phyloP scores from a whole-genome alignment of 2,329 filamentous ascomycete genomes.

The Ophiostoma pallidulum region DNA sequence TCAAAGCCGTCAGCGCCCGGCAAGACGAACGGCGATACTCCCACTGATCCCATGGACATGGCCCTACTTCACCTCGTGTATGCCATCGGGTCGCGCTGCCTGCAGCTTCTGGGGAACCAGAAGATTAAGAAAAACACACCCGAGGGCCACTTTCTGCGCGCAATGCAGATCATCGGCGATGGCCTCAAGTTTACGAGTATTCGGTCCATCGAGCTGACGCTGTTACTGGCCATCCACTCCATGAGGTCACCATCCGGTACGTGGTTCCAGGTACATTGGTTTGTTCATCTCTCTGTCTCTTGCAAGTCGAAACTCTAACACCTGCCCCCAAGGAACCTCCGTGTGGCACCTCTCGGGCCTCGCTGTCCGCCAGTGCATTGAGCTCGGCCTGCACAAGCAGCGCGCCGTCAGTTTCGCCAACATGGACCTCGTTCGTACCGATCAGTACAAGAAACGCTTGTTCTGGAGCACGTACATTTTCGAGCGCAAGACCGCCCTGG shows the following conservation, averaged over 20 bases:
- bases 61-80: constrained; percentile 10
- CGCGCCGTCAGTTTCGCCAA: not conserved
- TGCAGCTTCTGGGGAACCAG: constrained; percentile 3
- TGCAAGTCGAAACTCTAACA: too few relatives aligned
- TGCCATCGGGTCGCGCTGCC: constrained; percentile 10
- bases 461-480: constrained; percentile 15
- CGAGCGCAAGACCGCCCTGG: constrained; percentile 13
- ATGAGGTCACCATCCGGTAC: constrained; percentile 10
- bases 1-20: too few relatives aligned
- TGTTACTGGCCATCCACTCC: constrained; percentile 12
- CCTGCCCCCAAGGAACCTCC: not conserved
- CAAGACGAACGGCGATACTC: too few relatives aligned
- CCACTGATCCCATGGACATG: not conserved
- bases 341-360: constrained; percentile 11
- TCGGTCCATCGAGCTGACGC: constrained; percentile 9
- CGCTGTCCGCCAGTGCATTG: constrained; percentile 5
- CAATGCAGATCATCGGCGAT: constrained; percentile 9
- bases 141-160: constrained; percentile 10
- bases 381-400: constrained; percentile 11
- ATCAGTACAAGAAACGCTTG: not conserved
- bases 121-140: constrained; percentile 1
- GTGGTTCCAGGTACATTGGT: not conserved
- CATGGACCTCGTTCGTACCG: too few relatives aligned
- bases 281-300: not conserved
- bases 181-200: constrained; percentile 10